Evolutionary conservation across 306 rosid genomes (phyloP), one percentile per base, ranked within the genome.

Genomic region (Acacia melanoxylon): DNA sequence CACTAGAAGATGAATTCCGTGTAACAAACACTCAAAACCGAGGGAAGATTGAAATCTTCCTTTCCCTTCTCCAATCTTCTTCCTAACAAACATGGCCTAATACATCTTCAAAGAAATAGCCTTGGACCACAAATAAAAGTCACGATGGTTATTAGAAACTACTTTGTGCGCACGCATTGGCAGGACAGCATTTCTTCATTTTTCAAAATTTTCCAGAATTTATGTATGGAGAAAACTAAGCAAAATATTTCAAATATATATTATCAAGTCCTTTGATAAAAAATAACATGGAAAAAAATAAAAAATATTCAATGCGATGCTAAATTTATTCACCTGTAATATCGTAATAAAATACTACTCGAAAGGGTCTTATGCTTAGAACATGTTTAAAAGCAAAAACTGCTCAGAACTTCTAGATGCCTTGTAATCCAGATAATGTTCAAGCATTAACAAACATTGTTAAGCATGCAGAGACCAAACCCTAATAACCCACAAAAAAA

Each of bases 381-480:
- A 35, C 40, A 35, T 35, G 40, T 35, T 52, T 14, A 52, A 25
- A 44, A 35, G 6, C 75, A 6, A 70, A 79, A 45, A 35, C 56
- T 66, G 71, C 49, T 19, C 15, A 70, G 45, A n/a, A 69, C 61
- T 9, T 14, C 51, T 10, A 48, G 54, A 52, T 51, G 52, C 83
- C 46, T 86, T n/a, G 68, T n/a, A 33, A 77, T 72, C 44, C 58
- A 80, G 20, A 35, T 5, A 35, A 35, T 35, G 40, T 35, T 35
- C 40, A 35, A 35, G 40, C 7, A 35, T 35, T 35, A 5, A 35
- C 40, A 45, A 62, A 52, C 46, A 13, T 35, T 17, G 1, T 61
- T 25, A 83, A 56, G 44, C 49, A 24, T n/a, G 59, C 40, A 65
- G 15, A 31, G 25, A 76, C 71, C 35, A 73, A 63, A 83, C 11